Conservation (phyloP, 257 asterid genomes). For the Plantago major region DNA sequence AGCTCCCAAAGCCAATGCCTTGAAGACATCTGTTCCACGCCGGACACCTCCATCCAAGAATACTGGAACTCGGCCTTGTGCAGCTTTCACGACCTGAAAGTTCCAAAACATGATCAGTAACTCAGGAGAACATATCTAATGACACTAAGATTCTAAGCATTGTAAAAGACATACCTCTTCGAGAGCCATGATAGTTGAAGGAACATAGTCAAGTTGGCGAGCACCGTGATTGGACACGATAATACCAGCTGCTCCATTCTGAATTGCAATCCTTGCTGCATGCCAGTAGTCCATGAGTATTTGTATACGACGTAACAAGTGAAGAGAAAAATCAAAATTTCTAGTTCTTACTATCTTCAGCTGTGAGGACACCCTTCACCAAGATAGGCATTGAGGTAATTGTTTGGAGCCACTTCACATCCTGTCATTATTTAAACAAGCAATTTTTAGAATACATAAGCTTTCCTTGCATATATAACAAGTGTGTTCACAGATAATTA, state of each 20-base stretch:
- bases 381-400: constrained; percentile 90
- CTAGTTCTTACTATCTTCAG: constrained; percentile 69
- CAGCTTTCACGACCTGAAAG: constrained; percentile 83
- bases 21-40: constrained; percentile 94
- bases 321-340: constrained; percentile 5
- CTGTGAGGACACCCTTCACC: constrained; percentile 94
- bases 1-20: constrained; percentile 95
- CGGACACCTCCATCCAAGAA: constrained; percentile 97
- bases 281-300: constrained; percentile 10
- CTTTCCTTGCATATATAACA: background rate
- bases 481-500: background rate
- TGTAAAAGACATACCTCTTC: constrained; percentile 57
- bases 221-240: constrained; percentile 97
- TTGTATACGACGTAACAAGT: background rate
- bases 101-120: constrained; percentile 6
- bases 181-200: constrained; percentile 77
- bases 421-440: constrained; percentile 42
- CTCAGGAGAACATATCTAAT: background rate
- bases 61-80: constrained; percentile 88
- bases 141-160: background rate
- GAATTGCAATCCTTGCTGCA: constrained; percentile 78
- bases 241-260: constrained; percentile 89
- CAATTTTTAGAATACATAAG: constrained; percentile 1
- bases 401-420: constrained; percentile 94
- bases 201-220: constrained; percentile 94